Evolutionary conservation across 192 early-diverging fungal genomes (phyloP), one percentile per base, ranked within the genome.

Genomic region (Backusella westeae): DNA sequence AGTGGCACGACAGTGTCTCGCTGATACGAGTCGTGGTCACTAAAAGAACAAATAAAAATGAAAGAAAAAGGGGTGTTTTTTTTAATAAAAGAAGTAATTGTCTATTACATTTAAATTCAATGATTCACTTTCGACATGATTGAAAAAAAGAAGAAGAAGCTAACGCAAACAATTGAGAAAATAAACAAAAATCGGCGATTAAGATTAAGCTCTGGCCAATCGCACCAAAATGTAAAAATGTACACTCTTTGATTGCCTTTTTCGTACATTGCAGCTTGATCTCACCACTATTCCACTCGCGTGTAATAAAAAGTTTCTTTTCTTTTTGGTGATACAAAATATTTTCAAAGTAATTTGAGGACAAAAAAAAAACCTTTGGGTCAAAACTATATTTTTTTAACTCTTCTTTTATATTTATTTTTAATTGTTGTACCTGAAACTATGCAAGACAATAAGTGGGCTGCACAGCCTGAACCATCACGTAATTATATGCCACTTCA

Each of bases 391-490:
- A 3, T 44, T 15, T 44, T 44, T 44, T 53, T 19, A 19, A 19
- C 19, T 53, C n/a, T 53, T 53, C 21, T 53, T 53, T 53, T 32
- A 32, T 32, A 32, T 32, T 53, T 59, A 1, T 2, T 63, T 63
- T 63, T 29, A 29, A 63, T 63, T 63, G 29, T 71, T 39, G 70
- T 71, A 71, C 70, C 70, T 67, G 74, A 44, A 74, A 46, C 39
- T 41, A 76, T 76, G 75, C 75, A 76, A 70, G 75, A 70, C 46
- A 76, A 49, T 67, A 76, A 76, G 53, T 76, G 75, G 75, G 34
- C 67, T 68, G 52, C 72, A 59, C 53, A 46, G 32, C 34, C 49
- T 29, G 44, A 69, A 52, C 14, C 65, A 46, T 52, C 67, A 14
- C 44, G 32, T 36, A 70, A 70, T 67, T 75, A 75, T 65, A 75